Evolutionary conservation across 441 rosid genomes (phyloP).

Genomic region (Adansonia gregorii): DNA sequence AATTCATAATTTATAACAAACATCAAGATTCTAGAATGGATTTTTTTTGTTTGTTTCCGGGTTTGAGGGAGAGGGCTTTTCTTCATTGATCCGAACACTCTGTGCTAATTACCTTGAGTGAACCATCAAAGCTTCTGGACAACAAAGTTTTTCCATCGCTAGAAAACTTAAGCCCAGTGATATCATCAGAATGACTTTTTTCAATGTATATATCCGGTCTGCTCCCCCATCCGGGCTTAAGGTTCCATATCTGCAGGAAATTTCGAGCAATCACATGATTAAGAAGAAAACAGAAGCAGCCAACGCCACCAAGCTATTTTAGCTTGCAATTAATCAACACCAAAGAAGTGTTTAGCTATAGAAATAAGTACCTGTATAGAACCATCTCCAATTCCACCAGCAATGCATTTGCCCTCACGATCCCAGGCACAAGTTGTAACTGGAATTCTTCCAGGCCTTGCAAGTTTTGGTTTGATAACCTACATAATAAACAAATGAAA

Average conservation of each 20-base stretch:
- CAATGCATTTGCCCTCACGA: constrained; percentile 83
- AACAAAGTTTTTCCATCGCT: constrained; percentile 74
- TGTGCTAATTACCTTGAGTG: constrained; percentile 68
- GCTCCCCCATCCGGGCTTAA: constrained; percentile 99
- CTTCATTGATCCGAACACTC: background rate
- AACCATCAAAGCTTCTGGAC: constrained; percentile 90
- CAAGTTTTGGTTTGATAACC: constrained; percentile 98
- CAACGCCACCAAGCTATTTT: background rate
- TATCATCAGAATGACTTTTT: constrained; percentile 90
- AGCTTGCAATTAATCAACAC: background rate
- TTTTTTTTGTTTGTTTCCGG: background rate
- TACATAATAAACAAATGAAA: constrained; percentile 35
- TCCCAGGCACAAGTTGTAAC: constrained; percentile 97
- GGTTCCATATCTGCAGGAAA: constrained; percentile 76
- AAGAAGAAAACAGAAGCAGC: constrained; percentile 10
- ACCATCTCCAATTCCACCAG: constrained; percentile 94
- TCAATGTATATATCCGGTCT: constrained; percentile 83
- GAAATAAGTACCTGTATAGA: constrained; percentile 75
- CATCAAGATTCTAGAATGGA: background rate
- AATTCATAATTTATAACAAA: constrained; percentile 23
- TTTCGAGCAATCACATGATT: constrained; percentile 8
- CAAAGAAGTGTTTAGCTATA: constrained; percentile 16
- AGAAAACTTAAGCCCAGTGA: constrained; percentile 89
- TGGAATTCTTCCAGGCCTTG: constrained; percentile 95
- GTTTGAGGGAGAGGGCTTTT: background rate